Percentiles rank a stretch among this genome's conserved stretches.
These are phyloP conservation scores for Pichia nakasei DNA, from an alignment of 805 yeast species.

Conservation along the genomic window DNA sequence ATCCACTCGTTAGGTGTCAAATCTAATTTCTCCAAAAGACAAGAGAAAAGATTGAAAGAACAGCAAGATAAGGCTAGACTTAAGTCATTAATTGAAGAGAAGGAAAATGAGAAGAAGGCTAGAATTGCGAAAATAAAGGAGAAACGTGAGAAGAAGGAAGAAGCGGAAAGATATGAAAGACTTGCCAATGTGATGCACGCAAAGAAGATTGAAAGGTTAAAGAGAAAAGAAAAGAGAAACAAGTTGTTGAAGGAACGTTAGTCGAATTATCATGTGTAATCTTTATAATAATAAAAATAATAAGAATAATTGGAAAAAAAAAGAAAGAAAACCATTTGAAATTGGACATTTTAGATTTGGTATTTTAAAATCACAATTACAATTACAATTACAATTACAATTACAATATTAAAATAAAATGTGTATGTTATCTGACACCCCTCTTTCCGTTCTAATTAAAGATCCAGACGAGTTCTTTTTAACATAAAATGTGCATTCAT, in stretches of 20 bases:
- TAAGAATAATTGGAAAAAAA: no score
- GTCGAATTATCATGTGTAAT: not conserved
- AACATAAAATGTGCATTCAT: slow-evolving; percentile 19
- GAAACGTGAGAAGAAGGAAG: slow-evolving; percentile 74
- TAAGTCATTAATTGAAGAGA: slow-evolving; percentile 69
- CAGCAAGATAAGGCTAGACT: slow-evolving; percentile 60
- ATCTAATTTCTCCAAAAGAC: slow-evolving; percentile 57
- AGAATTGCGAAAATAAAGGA: slow-evolving; percentile 54
- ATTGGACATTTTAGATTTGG: no score
- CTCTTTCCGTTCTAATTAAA: slow-evolving; percentile 22
- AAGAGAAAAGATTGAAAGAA: slow-evolving; percentile 57
- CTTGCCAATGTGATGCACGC: slow-evolving; percentile 84
- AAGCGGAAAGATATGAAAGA: slow-evolving; percentile 77
- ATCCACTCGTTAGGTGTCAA: slow-evolving; percentile 52
- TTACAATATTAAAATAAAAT: slow-evolving; percentile 6
- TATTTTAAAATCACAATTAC: not conserved
- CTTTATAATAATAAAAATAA: not conserved
- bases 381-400: not conserved
- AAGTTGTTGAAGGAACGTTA: slow-evolving; percentile 82
- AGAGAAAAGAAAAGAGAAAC: slow-evolving; percentile 90
- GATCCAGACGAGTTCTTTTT: slow-evolving; percentile 32
- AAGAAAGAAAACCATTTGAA: no score
- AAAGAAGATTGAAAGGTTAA: slow-evolving; percentile 83
- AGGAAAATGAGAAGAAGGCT: slow-evolving; percentile 47
- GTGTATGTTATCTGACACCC: slow-evolving; percentile 31